These are phyloP conservation scores for Ogataea trehalophila DNA, from an alignment of 805 yeast species.

Conservation along the genomic window DNA sequence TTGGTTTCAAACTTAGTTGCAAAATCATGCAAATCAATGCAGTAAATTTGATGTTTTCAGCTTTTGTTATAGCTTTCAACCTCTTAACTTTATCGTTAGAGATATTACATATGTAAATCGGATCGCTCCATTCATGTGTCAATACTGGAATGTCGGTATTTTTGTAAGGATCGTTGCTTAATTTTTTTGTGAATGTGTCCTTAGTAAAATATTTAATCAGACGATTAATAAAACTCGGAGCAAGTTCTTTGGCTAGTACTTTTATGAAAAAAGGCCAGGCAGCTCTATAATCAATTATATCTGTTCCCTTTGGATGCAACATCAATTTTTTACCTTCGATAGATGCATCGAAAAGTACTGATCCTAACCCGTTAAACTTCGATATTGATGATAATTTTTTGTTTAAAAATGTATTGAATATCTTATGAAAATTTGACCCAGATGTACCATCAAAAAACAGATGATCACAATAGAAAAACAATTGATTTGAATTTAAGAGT, in stretches of 20 bases:
- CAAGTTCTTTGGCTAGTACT: neutral
- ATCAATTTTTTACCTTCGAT: neutral
- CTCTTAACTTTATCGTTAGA: constrained; percentile 2
- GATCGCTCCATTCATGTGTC: constrained; percentile 3
- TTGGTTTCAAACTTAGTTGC: constrained; percentile 9
- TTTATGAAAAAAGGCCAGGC: neutral
- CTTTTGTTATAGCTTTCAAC: constrained; percentile 8
- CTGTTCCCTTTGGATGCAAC: constrained; percentile 2
- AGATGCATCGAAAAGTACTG: constrained; percentile 3
- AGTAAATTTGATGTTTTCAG: constrained; percentile 16
- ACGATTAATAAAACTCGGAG: neutral
- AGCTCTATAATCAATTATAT: constrained; percentile 8
- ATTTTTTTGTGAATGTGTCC: neutral
- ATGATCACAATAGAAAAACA: constrained; percentile 27
- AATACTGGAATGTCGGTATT: constrained; percentile 1
- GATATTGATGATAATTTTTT: constrained; percentile 2
- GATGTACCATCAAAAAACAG: constrained; percentile 32
- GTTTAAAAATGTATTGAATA: constrained; percentile 19
- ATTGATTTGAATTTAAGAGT: constrained; percentile 9
- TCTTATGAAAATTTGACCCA: constrained; percentile 25
- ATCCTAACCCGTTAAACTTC: neutral
- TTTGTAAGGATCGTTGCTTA: neutral
- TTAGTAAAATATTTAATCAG: neutral
- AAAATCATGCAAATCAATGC: constrained; percentile 10
- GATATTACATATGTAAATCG: constrained; percentile 4